Evolutionary conservation across 2,329 filamentous ascomycete genomes (phyloP).

Genomic region (Aureobasidium sp.): DNA sequence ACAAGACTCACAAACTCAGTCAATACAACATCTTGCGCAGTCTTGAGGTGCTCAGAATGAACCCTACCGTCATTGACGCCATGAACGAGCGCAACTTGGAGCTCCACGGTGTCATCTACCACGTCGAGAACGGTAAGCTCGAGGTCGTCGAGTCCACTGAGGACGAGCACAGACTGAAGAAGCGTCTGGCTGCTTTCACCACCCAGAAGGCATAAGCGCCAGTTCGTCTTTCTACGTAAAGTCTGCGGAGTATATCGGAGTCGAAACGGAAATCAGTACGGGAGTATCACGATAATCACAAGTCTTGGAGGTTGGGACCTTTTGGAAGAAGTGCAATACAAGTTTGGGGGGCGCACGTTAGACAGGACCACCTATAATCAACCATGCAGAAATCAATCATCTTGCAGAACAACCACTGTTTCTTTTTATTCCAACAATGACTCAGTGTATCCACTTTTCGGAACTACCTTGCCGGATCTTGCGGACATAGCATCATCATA

Average conservation of each 20-base stretch:
- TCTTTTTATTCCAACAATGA: not conserved
- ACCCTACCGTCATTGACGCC: slow-evolving; percentile 62
- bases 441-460: slow-evolving; percentile 2
- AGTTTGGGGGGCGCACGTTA: no score
- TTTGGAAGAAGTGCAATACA: slow-evolving; percentile 3
- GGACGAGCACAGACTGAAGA: slow-evolving; percentile 24
- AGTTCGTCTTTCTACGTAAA: not conserved
- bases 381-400: not conserved
- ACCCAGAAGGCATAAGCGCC: slow-evolving; percentile 6
- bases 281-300: not conserved
- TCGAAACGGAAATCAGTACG: not conserved
- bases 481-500: slow-evolving; percentile 7
- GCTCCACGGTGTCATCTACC: slow-evolving; percentile 73
- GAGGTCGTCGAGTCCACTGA: slow-evolving; percentile 42
- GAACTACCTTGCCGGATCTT: not conserved
- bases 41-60: slow-evolving; percentile 60
- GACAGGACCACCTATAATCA: slow-evolving; percentile 9
- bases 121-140: slow-evolving; percentile 52
- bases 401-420: not conserved
- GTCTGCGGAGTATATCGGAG: slow-evolving; percentile 1
- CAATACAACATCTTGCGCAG: slow-evolving; percentile 71
- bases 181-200: slow-evolving; percentile 19
- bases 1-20: slow-evolving; percentile 55
- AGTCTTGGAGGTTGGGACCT: not conserved
- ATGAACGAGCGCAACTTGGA: slow-evolving; percentile 62